phyloP scores from a whole-genome alignment of 1,139 yeast species.

The Yamadazyma triangularis region DNA sequence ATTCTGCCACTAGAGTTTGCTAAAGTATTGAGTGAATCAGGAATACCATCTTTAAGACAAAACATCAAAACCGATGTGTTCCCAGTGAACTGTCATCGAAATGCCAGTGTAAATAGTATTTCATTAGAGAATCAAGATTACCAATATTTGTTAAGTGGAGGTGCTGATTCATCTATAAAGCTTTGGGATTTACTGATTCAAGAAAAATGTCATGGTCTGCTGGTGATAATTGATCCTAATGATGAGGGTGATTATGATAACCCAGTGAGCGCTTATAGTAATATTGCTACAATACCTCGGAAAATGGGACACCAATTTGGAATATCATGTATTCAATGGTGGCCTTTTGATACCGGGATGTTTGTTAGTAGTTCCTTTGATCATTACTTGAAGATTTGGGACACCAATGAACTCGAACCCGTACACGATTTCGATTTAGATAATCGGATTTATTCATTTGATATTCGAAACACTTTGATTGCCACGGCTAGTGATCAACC shows the following conservation, averaged over 20 bases:
- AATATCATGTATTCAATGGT: slow-evolving; percentile 74
- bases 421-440: slow-evolving; percentile 62
- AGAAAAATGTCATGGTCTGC: too few relatives aligned
- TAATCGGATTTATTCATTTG: slow-evolving; percentile 51
- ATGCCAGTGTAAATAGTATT: slow-evolving; percentile 59
- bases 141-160: slow-evolving; percentile 61
- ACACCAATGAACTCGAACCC: slow-evolving; percentile 56
- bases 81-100: slow-evolving; percentile 34
- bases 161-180: slow-evolving; percentile 70
- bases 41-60: slow-evolving; percentile 21
- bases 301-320: slow-evolving; percentile 66
- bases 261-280: slow-evolving; percentile 18
- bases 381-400: slow-evolving; percentile 77
- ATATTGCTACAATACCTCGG: slow-evolving; percentile 45
- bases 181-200: slow-evolving; percentile 48
- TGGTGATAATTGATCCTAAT: not conserved
- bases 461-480: slow-evolving; percentile 51
- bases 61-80: slow-evolving; percentile 27
- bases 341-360: slow-evolving; percentile 86
- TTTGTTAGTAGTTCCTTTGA: slow-evolving; percentile 83
- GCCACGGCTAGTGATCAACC: slow-evolving; percentile 73
- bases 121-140: slow-evolving; percentile 53
- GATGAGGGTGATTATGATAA: slow-evolving; percentile 24
- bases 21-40: slow-evolving; percentile 37
- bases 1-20: slow-evolving; percentile 32